A percentile compares a stretch with the other conserved stretches of the same genome.
Evolutionary conservation across 2,329 filamentous ascomycete genomes (phyloP).

Genomic region (Sclerotinia nivalis): DNA sequence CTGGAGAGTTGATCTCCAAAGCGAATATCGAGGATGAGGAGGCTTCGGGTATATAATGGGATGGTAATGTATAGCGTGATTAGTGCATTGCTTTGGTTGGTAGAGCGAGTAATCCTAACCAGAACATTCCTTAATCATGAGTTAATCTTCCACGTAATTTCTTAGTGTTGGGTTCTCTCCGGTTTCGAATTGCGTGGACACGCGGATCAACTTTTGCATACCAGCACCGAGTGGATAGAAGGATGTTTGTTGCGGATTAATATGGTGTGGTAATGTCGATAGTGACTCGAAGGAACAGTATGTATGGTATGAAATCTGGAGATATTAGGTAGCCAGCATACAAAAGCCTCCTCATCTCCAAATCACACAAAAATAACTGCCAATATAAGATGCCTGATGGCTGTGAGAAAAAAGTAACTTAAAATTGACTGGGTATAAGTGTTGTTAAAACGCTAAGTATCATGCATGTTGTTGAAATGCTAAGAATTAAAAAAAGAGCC

Average conservation of each 20-base stretch:
- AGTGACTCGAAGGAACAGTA: neutral
- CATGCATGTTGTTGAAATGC: constrained; percentile 6
- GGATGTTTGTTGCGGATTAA: too few species aligned
- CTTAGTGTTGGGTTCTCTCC: too few species aligned
- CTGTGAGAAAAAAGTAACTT: neutral
- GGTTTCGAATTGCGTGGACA: too few species aligned
- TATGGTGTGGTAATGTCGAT: neutral
- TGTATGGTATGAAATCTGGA: neutral
- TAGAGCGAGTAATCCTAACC: too few species aligned
- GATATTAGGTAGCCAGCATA: neutral
- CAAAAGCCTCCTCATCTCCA: neutral
- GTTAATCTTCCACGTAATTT: too few species aligned
- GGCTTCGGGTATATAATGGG: too few species aligned
- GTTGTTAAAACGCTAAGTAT: constrained; percentile 6
- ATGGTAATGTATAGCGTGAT: too few species aligned
- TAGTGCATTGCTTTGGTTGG: too few species aligned
- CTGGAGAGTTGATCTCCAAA: too few species aligned
- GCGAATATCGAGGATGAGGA: too few species aligned
- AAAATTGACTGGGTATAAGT: constrained; percentile 13
- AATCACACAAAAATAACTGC: neutral
- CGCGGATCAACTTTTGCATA: neutral
- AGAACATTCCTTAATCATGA: too few species aligned
- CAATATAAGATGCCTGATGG: neutral
- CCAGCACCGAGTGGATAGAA: neutral
- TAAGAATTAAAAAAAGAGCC: neutral